These are phyloP conservation scores for Geotrichum siamense DNA, from an alignment of 1,139 yeast genomes.

Conservation along the genomic window DNA sequence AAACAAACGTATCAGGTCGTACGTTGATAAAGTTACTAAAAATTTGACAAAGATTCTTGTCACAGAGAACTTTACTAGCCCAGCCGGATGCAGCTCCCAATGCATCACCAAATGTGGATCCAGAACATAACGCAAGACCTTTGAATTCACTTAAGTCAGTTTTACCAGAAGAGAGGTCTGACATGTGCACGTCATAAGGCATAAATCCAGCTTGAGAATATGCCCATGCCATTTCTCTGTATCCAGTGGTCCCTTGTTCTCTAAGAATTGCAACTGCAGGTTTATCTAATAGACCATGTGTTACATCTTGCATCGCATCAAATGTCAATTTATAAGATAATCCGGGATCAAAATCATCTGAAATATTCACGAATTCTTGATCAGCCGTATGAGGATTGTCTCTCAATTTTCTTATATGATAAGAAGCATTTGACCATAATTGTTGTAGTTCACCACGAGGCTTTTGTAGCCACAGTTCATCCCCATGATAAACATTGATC, in stretches of 20 bases:
- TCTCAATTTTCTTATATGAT: constrained; percentile 81
- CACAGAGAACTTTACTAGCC: constrained; percentile 95
- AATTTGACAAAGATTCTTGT: constrained; percentile 66
- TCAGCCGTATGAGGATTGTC: constrained; percentile 92
- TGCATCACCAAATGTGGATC: constrained; percentile 98
- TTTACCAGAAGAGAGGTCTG: constrained; percentile 72
- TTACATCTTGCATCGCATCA: constrained; percentile 36
- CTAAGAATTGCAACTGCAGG: constrained; percentile 95
- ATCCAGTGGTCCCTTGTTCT: constrained; percentile 98
- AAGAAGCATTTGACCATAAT: constrained; percentile 83
- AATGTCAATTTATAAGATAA: constrained; percentile 71
- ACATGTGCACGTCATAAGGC: constrained; percentile 91
- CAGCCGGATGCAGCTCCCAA: constrained; percentile 99
- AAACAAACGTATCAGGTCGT: constrained; percentile 86
- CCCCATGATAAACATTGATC: constrained; percentile 45
- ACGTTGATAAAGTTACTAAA: constrained; percentile 75
- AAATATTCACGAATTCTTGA: constrained; percentile 69
- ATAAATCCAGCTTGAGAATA: constrained; percentile 93
- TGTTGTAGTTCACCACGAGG: constrained; percentile 71
- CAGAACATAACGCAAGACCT: constrained; percentile 98
- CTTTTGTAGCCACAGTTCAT: constrained; percentile 42
- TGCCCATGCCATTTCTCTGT: constrained; percentile 97
- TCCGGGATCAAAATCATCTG: constrained; percentile 87
- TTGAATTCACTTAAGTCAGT: constrained; percentile 69
- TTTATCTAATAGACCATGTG: constrained; percentile 36